A percentile compares a stretch with the other conserved stretches of the same genome.
Evolutionary conservation across 176 grass and related monocot genomes (phyloP).

Genomic region (Hyparrhenia diplandra): DNA sequence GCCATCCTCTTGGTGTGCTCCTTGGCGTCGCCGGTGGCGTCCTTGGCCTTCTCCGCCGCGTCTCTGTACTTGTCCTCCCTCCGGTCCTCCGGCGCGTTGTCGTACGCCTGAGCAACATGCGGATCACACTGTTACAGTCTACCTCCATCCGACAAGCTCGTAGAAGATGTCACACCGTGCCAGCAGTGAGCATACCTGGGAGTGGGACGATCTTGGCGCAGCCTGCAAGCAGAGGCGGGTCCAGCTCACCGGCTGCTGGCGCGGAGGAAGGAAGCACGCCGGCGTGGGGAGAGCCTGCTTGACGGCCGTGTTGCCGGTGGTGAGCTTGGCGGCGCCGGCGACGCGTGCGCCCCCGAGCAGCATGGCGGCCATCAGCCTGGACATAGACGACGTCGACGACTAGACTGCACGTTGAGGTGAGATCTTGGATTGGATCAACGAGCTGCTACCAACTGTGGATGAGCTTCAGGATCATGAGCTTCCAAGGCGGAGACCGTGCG

Average conservation of each 20-base stretch:
- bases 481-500: not conserved
- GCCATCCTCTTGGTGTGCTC: constrained; percentile 37
- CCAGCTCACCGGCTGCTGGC: constrained; percentile 25
- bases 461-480: not conserved
- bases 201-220: constrained; percentile 61
- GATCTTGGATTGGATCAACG: not conserved
- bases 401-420: not conserved
- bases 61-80: constrained; percentile 42
- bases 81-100: constrained; percentile 34
- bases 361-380: constrained; percentile 46
- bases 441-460: not conserved
- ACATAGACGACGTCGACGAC: constrained; percentile 16
- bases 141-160: not conserved
- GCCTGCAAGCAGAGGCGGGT: constrained; percentile 58
- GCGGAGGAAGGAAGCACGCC: constrained; percentile 28
- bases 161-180: no score
- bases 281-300: constrained; percentile 19
- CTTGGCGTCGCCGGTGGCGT: constrained; percentile 33
- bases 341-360: constrained; percentile 46
- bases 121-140: not conserved
- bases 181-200: constrained; percentile 42
- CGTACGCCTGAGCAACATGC: constrained; percentile 29
- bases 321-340: constrained; percentile 11
- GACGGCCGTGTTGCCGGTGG: constrained; percentile 4
- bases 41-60: constrained; percentile 41